Conservation (phyloP, 2,329 filamentous ascomycete genomes). For the Cladorrhinum sp. region DNA sequence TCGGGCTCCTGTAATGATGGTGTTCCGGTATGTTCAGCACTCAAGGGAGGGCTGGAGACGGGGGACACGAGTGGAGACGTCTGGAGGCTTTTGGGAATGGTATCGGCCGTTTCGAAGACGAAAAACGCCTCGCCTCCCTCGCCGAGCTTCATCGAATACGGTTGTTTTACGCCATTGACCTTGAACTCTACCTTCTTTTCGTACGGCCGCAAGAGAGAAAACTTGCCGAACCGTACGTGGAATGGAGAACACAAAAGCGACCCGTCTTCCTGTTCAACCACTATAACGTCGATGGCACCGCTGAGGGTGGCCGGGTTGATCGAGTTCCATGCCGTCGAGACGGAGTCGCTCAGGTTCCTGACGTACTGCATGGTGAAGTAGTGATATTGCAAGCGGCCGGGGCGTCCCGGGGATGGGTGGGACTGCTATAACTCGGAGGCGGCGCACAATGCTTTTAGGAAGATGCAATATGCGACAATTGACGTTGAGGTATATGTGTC, state of each 20-base stretch:
- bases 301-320: slow-evolving; percentile 97
- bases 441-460: not conserved
- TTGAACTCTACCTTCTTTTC: slow-evolving; percentile 99
- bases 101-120: slow-evolving; percentile 91
- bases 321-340: slow-evolving; percentile 98
- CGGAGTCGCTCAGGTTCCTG: slow-evolving; percentile 87
- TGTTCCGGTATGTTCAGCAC: slow-evolving; percentile 42
- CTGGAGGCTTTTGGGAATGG: slow-evolving; percentile 88
- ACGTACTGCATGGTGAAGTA: slow-evolving; percentile 85
- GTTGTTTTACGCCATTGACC: slow-evolving; percentile 87
- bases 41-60: slow-evolving; percentile 74
- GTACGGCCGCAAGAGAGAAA: slow-evolving; percentile 87
- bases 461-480: not conserved
- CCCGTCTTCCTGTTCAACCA: slow-evolving; percentile 94
- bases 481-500: not conserved
- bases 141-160: slow-evolving; percentile 97
- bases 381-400: not conserved
- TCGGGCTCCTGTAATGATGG: slow-evolving; percentile 65
- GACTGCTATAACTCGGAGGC: not conserved
- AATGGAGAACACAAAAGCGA: slow-evolving; percentile 89
- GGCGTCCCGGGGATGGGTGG: not conserved
- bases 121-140: slow-evolving; percentile 98
- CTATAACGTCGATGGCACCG: slow-evolving; percentile 97
- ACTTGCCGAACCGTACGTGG: slow-evolving; percentile 98
- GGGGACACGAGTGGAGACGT: slow-evolving; percentile 93